Evolutionary conservation across 257 asterid genomes (phyloP).

Genomic region (Petunia axillaris): DNA sequence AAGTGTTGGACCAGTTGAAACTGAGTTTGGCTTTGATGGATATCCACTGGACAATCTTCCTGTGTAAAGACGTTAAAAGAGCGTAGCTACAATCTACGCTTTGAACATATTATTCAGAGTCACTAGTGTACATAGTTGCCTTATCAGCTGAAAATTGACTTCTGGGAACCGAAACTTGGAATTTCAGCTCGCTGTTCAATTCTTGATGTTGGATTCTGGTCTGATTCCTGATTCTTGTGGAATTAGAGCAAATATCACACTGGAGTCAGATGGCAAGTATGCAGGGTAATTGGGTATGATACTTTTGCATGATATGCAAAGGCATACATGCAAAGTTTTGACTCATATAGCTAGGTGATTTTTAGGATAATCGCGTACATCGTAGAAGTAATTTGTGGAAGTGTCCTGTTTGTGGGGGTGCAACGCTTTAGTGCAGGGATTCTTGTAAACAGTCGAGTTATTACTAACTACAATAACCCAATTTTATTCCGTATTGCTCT

Average conservation of each 20-base stretch:
- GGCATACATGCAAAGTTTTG: constrained; percentile 51
- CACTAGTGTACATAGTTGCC: constrained; percentile 52
- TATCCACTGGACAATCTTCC: constrained; percentile 74
- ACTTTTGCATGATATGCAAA: constrained; percentile 49
- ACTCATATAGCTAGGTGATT: constrained; percentile 46
- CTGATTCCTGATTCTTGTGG: constrained; percentile 21
- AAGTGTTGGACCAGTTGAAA: constrained; percentile 57
- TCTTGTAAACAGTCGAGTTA: background rate
- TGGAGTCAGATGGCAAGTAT: background rate
- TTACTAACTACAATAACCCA: constrained; percentile 17
- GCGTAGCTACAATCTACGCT: background rate
- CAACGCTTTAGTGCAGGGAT: background rate
- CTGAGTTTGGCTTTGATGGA: constrained; percentile 70
- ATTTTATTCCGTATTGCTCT: background rate
- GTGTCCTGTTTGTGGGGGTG: constrained; percentile 14
- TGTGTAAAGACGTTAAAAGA: constrained; percentile 37
- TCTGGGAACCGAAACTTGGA: background rate
- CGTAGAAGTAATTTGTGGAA: constrained; percentile 19
- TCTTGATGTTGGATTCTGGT: constrained; percentile 9
- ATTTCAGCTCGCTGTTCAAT: constrained; percentile 18
- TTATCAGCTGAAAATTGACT: constrained; percentile 35
- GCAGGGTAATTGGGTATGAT: constrained; percentile 37
- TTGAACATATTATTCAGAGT: constrained; percentile 20
- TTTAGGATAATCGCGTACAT: constrained; percentile 22
- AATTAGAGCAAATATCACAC: background rate